Evolutionary conservation across 441 rosid species (phyloP), one percentile per base, ranked within the genome.

Genomic region (Gossypium lobatum): DNA sequence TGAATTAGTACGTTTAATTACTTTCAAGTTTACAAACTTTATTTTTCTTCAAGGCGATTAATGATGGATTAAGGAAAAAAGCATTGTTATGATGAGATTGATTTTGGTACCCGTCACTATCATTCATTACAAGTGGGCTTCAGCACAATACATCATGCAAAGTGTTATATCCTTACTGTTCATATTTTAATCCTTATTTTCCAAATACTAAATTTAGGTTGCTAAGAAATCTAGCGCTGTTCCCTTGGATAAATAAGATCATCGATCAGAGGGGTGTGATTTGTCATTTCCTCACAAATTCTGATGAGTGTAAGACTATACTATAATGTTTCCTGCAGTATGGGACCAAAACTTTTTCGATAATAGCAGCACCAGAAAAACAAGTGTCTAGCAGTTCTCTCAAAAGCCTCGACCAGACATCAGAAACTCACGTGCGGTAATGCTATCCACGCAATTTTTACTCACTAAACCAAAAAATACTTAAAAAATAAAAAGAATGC

Each of bases 381-480:
- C 14, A n/a, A 4, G 2, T 31, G 21, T 10, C 58, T 45, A 18
- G 0, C 71, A 9, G 45, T 0, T 34, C 14, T 10, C 70, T 4
- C 45, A 3, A 58, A 23, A 18, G 59, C 16, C 50, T 34, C 34
- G 6, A 26, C 69, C 61, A 23, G 70, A 54, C 54, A 45, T 64
- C 73, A 48, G 73, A 72, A 48, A 62, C 28, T 72, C 81, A 72
- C 75, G 75, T 77, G 80, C 37, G 3, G n/a, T 50, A 71, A 70
- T 80, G 83, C 67, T 53, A 59, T 74, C 80, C 80, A 74, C 78
- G 79, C 59, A 75, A 62, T 66, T 52, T 73, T 63, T 3, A 39
- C 57, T 28, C 60, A n/a, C 18, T 28, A 21, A 55, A 14, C 6
- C 3, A 3, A 25, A 48, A 14, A n/a, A 26, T 14, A 26, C 13